phyloP scores from a whole-genome alignment of 306 rosid species.

The Acmispon strigosus region DNA sequence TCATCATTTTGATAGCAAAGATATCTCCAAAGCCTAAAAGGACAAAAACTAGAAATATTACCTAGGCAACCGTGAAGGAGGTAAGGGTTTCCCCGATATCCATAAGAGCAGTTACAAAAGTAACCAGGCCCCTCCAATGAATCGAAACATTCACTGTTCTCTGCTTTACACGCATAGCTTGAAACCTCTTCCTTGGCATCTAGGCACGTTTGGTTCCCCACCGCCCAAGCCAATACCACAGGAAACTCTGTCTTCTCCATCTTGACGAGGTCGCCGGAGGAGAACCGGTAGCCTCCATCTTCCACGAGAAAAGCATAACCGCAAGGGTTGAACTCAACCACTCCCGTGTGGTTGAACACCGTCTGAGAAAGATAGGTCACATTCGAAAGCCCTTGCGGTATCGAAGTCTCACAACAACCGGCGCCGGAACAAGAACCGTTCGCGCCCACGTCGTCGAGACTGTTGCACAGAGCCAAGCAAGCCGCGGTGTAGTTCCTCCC shows the following conservation, averaged over 20 bases:
- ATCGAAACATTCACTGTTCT: background rate
- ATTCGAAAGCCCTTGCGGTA: background rate
- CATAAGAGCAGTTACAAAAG: constrained; percentile 25
- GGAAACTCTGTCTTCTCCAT: background rate
- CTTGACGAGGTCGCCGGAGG: background rate
- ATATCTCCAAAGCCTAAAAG: no score
- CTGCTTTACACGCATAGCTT: background rate
- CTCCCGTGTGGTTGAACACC: rapidly evolving
- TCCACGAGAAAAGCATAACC: constrained; percentile 24
- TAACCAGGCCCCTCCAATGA: constrained; percentile 6
- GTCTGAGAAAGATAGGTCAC: background rate
- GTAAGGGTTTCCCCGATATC: constrained; percentile 37
- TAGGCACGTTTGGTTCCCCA: constrained; percentile 7
- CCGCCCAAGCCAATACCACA: constrained; percentile 32
- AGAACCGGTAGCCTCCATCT: constrained; percentile 17
- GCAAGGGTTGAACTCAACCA: constrained; percentile 9
- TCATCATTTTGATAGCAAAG: no score
- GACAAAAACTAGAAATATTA: background rate
- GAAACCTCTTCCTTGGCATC: background rate
- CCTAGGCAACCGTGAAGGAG: constrained; percentile 26
- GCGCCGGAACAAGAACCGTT: constrained; percentile 11
- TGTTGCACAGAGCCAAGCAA: background rate
- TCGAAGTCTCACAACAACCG: constrained; percentile 22
- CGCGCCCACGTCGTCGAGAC: background rate
- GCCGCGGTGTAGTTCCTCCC: background rate